Conservation (phyloP, 805 yeast species). For the Candida manassasensis region DNA sequence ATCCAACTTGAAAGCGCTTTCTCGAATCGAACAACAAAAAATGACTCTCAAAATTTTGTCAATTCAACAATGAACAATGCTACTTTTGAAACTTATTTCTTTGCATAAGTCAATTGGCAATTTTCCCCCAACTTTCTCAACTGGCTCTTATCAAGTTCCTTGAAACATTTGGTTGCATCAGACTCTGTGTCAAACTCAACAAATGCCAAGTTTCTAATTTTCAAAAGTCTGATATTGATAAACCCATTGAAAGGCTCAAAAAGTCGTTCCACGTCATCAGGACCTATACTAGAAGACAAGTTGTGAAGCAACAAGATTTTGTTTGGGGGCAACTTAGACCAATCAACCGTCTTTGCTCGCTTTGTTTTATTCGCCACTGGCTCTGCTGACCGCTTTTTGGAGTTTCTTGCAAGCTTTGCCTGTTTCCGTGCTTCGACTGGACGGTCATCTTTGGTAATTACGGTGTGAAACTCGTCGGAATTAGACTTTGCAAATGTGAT, state of each 20-base stretch:
- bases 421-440: constrained; percentile 18
- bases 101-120: constrained; percentile 29
- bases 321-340: constrained; percentile 57
- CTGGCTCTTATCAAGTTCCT: constrained; percentile 8
- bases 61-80: too few relatives aligned
- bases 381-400: constrained; percentile 7
- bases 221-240: constrained; percentile 60
- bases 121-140: constrained; percentile 16
- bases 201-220: constrained; percentile 68
- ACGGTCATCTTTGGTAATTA: constrained; percentile 14
- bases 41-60: too few relatives aligned
- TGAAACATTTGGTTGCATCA: constrained; percentile 40
- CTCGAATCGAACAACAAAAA: too few relatives aligned
- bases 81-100: constrained; percentile 27
- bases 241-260: constrained; percentile 59
- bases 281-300: constrained; percentile 43
- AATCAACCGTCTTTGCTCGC: constrained; percentile 14
- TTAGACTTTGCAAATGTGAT: constrained; percentile 40
- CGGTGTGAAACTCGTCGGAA: constrained; percentile 34
- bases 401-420: constrained; percentile 14
- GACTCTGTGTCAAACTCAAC: constrained; percentile 65
- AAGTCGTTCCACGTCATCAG: constrained; percentile 28
- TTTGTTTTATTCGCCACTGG: constrained; percentile 12
- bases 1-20: background rate
- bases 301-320: constrained; percentile 63